Conservation (phyloP, 306 rosid species). For the Canavalia gladiata region DNA sequence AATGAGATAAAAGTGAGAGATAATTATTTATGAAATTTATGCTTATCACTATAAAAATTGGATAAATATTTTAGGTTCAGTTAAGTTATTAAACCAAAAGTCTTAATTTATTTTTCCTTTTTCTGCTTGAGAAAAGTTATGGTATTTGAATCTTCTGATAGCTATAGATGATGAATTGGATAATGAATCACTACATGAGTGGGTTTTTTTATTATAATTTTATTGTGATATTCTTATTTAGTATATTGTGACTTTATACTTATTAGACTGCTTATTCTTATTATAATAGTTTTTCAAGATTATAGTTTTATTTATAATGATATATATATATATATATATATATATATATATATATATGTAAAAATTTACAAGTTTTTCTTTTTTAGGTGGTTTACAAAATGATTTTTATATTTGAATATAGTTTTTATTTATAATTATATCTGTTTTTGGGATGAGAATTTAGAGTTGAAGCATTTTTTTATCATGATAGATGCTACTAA, state of each 20-base stretch:
- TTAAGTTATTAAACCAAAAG: not conserved
- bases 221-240: too few relatives aligned
- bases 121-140: not conserved
- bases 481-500: too few relatives aligned
- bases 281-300: too few relatives aligned
- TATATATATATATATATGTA: not conserved
- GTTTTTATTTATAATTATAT: conserved; percentile 91
- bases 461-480: conserved; percentile 81
- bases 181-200: not conserved
- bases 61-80: not conserved
- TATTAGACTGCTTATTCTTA: too few relatives aligned
- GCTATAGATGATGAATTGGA: not conserved
- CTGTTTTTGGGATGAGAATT: conserved; percentile 99
- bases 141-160: too few relatives aligned
- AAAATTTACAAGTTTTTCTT: conserved; percentile 38
- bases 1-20: too few relatives aligned
- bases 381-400: conserved; percentile 97
- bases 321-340: not conserved
- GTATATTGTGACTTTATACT: too few relatives aligned
- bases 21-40: too few relatives aligned
- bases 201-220: conserved; percentile 22
- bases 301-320: too few relatives aligned
- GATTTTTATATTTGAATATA: conserved; percentile 92
- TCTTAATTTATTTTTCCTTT: not conserved
- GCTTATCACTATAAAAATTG: not conserved